Percentiles rank a stretch among this genome's conserved stretches.
phyloP scores from a whole-genome alignment of 2,329 filamentous ascomycete genomes.

The Cylindrodendrum hubeiense region DNA sequence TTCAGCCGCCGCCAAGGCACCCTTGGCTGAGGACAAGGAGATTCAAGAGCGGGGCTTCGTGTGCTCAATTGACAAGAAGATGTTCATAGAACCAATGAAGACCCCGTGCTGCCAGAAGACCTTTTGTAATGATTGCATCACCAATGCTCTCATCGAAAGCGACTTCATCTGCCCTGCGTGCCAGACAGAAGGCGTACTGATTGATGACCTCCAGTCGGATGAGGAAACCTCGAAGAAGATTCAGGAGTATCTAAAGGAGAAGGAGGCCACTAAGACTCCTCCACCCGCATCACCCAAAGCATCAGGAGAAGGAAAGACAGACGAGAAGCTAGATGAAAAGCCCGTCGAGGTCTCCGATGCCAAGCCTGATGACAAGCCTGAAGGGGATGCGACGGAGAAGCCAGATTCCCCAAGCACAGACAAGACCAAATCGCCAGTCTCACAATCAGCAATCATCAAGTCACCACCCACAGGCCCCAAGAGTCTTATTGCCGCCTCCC shows the following conservation, averaged over 20 bases:
- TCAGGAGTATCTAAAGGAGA: constrained; percentile 76
- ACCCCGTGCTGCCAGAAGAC: constrained; percentile 98
- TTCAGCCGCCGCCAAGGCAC: constrained; percentile 83
- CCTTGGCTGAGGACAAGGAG: constrained; percentile 84
- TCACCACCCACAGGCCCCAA: constrained; percentile 49
- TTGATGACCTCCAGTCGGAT: constrained; percentile 90
- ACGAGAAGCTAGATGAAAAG: constrained; percentile 38
- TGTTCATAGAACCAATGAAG: constrained; percentile 99
- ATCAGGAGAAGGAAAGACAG: constrained; percentile 34
- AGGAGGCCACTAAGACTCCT: constrained; percentile 62
- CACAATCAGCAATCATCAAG: constrained; percentile 37
- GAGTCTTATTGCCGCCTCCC: constrained; percentile 41
- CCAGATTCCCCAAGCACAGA: constrained; percentile 41
- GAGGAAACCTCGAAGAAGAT: constrained; percentile 84
- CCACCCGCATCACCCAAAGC: constrained; percentile 49
- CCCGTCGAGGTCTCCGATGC: constrained; percentile 52
- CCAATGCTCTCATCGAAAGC: constrained; percentile 97
- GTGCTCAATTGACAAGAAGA: constrained; percentile 96
- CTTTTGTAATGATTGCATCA: constrained; percentile 99
- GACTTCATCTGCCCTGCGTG: constrained; percentile 97
- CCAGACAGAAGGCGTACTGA: constrained; percentile 88
- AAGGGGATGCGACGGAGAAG: constrained; percentile 35
- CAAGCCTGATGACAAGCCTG: constrained; percentile 53
- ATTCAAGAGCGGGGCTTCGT: constrained; percentile 89
- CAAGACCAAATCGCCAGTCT: constrained; percentile 52